Evolutionary conservation across 2,329 filamentous ascomycete species (phyloP).

Genomic region (Magnaporthales sp.): DNA sequence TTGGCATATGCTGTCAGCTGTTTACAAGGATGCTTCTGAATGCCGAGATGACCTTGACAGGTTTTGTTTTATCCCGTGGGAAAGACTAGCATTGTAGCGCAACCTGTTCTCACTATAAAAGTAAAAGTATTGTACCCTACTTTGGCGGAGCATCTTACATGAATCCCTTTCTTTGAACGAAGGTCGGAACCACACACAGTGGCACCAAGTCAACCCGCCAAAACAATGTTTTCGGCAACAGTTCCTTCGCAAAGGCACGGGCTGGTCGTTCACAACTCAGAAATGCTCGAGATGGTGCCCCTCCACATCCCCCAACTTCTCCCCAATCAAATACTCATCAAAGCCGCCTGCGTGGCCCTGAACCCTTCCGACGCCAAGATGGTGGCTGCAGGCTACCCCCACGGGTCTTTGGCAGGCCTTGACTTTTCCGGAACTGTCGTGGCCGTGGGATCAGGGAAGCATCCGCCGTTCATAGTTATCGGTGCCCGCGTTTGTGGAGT

Average conservation of each 20-base stretch:
- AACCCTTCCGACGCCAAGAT: slow-evolving; percentile 22
- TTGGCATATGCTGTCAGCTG: too few species aligned
- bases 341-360: slow-evolving; percentile 16
- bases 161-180: too few species aligned
- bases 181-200: too few species aligned
- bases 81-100: too few species aligned
- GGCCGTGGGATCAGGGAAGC: slow-evolving; percentile 25
- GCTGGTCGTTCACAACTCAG: slow-evolving; percentile 13
- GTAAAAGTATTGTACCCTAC: too few species aligned
- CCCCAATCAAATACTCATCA: slow-evolving; percentile 17
- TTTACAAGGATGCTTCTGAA: too few species aligned
- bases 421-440: slow-evolving; percentile 39
- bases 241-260: background rate
- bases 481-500: background rate
- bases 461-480: background rate
- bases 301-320: slow-evolving; percentile 15
- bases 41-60: too few species aligned
- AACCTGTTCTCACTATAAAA: too few species aligned
- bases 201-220: too few species aligned
- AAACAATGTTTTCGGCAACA: background rate
- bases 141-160: too few species aligned
- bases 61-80: too few species aligned
- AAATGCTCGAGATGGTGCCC: slow-evolving; percentile 11
- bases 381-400: slow-evolving; percentile 9
- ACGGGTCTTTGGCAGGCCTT: slow-evolving; percentile 18